These are phyloP conservation scores for Sporothrix euskadiensis DNA, from an alignment of 2,329 filamentous ascomycete genomes.

Conservation along the genomic window DNA sequence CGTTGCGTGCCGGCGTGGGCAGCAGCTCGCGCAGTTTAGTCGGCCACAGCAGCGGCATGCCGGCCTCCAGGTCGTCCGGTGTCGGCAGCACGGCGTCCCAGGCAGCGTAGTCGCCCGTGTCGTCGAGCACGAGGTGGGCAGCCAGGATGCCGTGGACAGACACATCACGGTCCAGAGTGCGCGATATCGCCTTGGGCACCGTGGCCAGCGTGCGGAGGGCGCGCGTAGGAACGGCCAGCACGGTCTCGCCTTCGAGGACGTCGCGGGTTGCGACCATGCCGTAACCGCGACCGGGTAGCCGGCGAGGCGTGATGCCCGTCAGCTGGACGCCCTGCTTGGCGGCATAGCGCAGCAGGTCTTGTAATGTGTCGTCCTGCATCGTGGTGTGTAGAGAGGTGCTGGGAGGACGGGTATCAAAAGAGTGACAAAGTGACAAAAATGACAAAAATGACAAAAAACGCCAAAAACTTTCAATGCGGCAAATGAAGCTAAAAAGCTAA, in stretches of 20 bases:
- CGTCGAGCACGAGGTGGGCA: constrained; percentile 62
- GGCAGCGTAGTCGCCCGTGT: constrained; percentile 47
- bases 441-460: background rate
- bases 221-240: constrained; percentile 65
- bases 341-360: constrained; percentile 56
- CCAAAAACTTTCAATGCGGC: background rate
- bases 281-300: constrained; percentile 71
- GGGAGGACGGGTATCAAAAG: background rate
- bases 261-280: constrained; percentile 71
- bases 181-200: constrained; percentile 55
- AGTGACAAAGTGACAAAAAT: background rate
- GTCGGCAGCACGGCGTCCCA: constrained; percentile 72
- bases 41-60: constrained; percentile 54
- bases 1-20: constrained; percentile 45
- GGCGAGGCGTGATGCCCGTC: constrained; percentile 65
- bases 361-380: constrained; percentile 27
- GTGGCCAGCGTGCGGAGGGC: constrained; percentile 66
- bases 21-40: constrained; percentile 49
- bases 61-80: constrained; percentile 54
- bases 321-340: constrained; percentile 63
- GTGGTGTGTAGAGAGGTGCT: background rate
- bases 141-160: constrained; percentile 73
- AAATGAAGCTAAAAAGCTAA: background rate
- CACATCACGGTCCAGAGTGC: constrained; percentile 53
- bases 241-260: constrained; percentile 58